These are phyloP conservation scores for Datura wrightii DNA, from an alignment of 257 asterid species.

Conservation along the genomic window DNA sequence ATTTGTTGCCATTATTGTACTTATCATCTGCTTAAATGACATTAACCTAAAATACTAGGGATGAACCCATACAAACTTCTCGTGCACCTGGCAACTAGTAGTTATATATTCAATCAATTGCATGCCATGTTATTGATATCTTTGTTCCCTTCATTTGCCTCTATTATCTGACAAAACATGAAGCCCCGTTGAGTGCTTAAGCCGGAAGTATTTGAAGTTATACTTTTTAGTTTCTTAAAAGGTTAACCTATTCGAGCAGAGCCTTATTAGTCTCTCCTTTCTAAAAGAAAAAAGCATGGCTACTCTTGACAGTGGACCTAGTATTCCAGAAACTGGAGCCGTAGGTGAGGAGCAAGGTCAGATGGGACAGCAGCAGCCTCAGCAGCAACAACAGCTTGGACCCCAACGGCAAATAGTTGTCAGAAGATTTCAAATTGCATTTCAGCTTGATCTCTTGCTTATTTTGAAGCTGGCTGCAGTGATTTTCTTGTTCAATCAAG, in stretches of 20 bases:
- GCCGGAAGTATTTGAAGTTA: neutral
- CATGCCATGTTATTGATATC: neutral
- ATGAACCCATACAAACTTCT: constrained; percentile 17
- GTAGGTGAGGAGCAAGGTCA: constrained; percentile 71
- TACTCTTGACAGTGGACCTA: constrained; percentile 57
- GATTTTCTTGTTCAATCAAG: constrained; percentile 92
- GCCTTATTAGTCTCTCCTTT: constrained; percentile 1
- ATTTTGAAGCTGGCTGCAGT: constrained; percentile 91
- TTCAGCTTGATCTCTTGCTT: constrained; percentile 83
- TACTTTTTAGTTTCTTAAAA: constrained; percentile 14
- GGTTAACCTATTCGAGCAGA: neutral
- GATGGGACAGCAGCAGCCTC: constrained; percentile 59
- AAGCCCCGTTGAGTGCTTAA: neutral
- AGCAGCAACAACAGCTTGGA: constrained; percentile 64
- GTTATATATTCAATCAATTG: neutral
- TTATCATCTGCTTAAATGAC: neutral
- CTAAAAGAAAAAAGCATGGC: constrained; percentile 21
- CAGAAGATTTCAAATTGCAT: constrained; percentile 87
- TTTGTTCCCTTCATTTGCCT: neutral
- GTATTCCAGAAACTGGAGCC: constrained; percentile 58
- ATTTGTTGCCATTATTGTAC: neutral
- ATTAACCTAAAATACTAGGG: neutral
- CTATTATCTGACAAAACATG: neutral
- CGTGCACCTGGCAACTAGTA: neutral
- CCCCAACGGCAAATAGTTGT: constrained; percentile 77